Conservation (phyloP, 306 rosid species). For the Cucurbita pepo region DNA sequence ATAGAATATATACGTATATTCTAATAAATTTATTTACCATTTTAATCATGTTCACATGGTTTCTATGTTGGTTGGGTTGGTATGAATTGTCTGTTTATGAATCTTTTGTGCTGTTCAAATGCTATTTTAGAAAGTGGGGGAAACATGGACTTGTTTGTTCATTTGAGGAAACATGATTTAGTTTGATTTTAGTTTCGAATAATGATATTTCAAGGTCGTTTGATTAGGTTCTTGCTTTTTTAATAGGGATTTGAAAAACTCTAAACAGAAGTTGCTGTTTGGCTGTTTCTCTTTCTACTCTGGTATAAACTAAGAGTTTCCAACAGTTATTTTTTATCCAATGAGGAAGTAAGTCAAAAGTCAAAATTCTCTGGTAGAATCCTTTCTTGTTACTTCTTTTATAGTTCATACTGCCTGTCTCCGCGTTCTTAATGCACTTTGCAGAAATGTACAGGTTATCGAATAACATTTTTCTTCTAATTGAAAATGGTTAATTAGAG, state of each 20-base stretch:
- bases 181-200: background rate
- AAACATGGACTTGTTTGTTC: background rate
- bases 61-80: background rate
- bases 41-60: background rate
- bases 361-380: background rate
- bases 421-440: no score
- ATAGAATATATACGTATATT: background rate
- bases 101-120: background rate
- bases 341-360: background rate
- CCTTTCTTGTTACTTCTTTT: no score
- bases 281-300: no score
- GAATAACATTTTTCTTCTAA: background rate
- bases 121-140: background rate
- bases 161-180: background rate
- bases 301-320: background rate
- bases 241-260: no score
- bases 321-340: background rate
- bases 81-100: background rate
- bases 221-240: background rate
- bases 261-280: no score
- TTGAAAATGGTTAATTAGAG: background rate
- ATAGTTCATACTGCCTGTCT: no score
- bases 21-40: background rate
- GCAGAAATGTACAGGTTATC: no score
- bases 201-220: background rate